Percentiles rank a stretch among this genome's conserved stretches.
phyloP scores from a whole-genome alignment of 495 filamentous ascomycete genomes.

The Trichoderma orchidacearum region DNA sequence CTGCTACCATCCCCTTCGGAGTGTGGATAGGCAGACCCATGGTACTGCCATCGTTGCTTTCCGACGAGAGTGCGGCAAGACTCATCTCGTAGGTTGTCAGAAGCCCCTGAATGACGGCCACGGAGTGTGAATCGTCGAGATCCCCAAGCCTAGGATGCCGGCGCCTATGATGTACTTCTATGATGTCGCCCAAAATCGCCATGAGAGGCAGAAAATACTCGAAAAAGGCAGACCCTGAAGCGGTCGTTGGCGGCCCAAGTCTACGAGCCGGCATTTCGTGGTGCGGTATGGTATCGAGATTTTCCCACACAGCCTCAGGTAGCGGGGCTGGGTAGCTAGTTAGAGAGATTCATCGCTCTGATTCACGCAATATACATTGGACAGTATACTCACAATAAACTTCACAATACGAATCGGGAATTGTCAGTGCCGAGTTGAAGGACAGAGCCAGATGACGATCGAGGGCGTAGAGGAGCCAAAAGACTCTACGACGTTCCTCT shows the following conservation, averaged over 20 bases:
- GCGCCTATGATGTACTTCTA: constrained; percentile 59
- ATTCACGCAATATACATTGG: too few species aligned
- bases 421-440: constrained; percentile 53
- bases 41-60: background rate
- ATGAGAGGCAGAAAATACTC: constrained; percentile 68
- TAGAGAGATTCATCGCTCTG: too few species aligned
- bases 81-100: constrained; percentile 10
- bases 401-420: constrained; percentile 55
- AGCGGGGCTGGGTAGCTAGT: constrained; percentile 21
- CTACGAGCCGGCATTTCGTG: constrained; percentile 12
- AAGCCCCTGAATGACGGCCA: constrained; percentile 9
- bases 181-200: constrained; percentile 65
- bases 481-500: constrained; percentile 57
- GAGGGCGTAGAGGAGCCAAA: constrained; percentile 58
- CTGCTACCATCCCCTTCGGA: background rate
- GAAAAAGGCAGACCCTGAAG: constrained; percentile 44
- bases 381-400: constrained; percentile 10
- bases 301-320: constrained; percentile 33
- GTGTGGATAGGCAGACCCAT: background rate
- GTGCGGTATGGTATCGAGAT: constrained; percentile 13
- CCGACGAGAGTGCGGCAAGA: constrained; percentile 2
- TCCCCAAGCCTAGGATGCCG: constrained; percentile 60
- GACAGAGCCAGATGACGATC: constrained; percentile 59
- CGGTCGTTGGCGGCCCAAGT: constrained; percentile 14
- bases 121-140: constrained; percentile 7